These are phyloP conservation scores for Hanseniaspora clermontiae DNA, from an alignment of 805 yeast species.

Conservation along the genomic window DNA sequence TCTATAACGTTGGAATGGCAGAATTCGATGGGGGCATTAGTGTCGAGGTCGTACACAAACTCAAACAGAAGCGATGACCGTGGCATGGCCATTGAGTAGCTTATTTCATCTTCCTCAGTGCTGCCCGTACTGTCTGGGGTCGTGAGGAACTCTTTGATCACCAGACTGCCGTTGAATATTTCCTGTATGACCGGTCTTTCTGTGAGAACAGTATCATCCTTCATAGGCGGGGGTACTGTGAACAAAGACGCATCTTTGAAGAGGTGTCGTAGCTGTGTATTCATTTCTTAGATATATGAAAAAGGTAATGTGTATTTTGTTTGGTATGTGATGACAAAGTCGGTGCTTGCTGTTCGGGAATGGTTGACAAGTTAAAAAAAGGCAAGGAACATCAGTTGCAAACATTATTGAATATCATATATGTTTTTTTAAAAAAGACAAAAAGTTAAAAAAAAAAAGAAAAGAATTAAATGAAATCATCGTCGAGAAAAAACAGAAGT, in stretches of 20 bases:
- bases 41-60: constrained; percentile 3
- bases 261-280: constrained; percentile 7
- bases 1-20: constrained; percentile 3
- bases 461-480: not conserved
- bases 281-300: not conserved
- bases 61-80: constrained; percentile 7
- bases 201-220: not conserved
- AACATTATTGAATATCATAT: too few species aligned
- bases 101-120: not conserved
- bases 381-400: too few species aligned
- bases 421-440: not conserved
- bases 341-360: too few species aligned
- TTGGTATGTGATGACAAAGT: not conserved
- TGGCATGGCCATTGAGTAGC: not conserved
- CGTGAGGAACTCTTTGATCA: not conserved
- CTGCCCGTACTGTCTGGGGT: not conserved
- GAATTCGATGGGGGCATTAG: not conserved
- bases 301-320: not conserved
- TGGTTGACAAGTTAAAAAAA: too few species aligned
- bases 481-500: too few species aligned
- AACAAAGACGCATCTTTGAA: not conserved
- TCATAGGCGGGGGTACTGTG: constrained; percentile 9
- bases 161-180: constrained; percentile 2
- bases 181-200: not conserved
- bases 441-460: not conserved